These are phyloP conservation scores for Afroboletus lepidellus DNA, from an alignment of 1,284 basidiomycete genomes.

Conservation along the genomic window DNA sequence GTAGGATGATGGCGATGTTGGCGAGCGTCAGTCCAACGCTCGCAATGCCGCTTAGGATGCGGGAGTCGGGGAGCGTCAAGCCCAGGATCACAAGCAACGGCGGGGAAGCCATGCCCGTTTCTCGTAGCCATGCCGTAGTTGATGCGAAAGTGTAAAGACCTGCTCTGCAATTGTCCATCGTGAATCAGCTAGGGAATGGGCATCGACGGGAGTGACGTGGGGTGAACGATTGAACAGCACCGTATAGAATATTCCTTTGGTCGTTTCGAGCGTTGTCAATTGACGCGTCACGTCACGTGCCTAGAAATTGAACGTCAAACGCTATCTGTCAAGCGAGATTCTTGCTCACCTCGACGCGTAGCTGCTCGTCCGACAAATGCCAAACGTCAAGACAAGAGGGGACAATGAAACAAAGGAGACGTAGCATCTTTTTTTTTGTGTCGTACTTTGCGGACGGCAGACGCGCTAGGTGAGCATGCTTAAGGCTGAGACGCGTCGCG, in stretches of 20 bases:
- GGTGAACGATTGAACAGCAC: neutral
- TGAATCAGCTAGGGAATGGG: slow-evolving; percentile 2
- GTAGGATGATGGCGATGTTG: slow-evolving; percentile 27
- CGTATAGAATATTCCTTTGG: slow-evolving; percentile 12
- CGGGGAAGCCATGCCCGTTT: slow-evolving; percentile 28
- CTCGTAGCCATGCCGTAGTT: slow-evolving; percentile 22
- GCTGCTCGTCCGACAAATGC: too few relatives aligned
- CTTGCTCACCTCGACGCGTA: neutral
- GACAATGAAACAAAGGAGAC: too few relatives aligned
- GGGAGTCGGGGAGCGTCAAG: slow-evolving; percentile 29
- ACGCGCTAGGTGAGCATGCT: too few relatives aligned
- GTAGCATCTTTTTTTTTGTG: too few relatives aligned
- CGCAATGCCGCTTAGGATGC: slow-evolving; percentile 26
- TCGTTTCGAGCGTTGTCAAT: neutral
- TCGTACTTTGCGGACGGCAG: too few relatives aligned
- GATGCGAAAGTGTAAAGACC: slow-evolving; percentile 27
- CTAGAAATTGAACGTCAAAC: slow-evolving; percentile 13
- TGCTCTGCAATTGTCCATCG: slow-evolving; percentile 26
- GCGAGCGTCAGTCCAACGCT: slow-evolving; percentile 28
- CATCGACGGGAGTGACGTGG: neutral
- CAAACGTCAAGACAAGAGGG: too few relatives aligned
- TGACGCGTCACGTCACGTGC: slow-evolving; percentile 28
- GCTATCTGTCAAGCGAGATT: neutral
- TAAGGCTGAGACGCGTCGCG: too few relatives aligned
- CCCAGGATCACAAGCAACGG: slow-evolving; percentile 27